Evolutionary conservation across 495 filamentous ascomycete species (phyloP).

Genomic region (Penicillium subrubescens): DNA sequence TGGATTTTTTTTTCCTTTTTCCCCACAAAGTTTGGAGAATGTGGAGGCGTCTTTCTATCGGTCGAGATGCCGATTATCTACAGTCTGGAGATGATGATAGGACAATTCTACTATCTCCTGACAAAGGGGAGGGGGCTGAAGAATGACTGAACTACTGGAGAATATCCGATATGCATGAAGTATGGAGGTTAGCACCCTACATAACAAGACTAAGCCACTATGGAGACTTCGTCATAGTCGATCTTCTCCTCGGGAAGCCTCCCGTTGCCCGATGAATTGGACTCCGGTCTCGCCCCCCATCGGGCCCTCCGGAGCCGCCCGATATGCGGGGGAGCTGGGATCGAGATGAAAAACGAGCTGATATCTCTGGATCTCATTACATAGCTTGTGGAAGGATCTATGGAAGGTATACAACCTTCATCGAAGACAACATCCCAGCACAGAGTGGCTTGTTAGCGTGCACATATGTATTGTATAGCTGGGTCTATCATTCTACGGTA

Average conservation of each 20-base stretch:
- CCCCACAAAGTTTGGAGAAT: conserved; percentile 14
- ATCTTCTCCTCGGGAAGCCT: conserved; percentile 26
- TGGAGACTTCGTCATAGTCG: conserved; percentile 1
- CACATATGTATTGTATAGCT: neutral
- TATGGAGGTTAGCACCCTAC: neutral
- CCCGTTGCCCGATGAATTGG: conserved; percentile 17
- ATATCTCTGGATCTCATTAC: neutral
- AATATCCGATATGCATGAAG: neutral
- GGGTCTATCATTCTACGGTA: neutral
- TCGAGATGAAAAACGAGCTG: neutral
- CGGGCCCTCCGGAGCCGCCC: conserved; percentile 22
- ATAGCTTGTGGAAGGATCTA: neutral
- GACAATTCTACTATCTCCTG: neutral
- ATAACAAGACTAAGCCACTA: neutral
- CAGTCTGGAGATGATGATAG: neutral
- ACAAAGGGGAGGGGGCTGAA: neutral
- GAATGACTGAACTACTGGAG: neutral
- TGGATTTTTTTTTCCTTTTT: neutral
- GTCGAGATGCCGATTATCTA: conserved; percentile 11
- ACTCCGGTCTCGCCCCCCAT: conserved; percentile 1
- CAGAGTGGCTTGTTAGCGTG: neutral
- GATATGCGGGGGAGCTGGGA: conserved; percentile 16
- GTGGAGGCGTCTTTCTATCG: conserved; percentile 14
- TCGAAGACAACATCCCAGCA: neutral
- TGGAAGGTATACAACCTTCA: neutral